Evolutionary conservation across 495 filamentous ascomycete species (phyloP).

Genomic region (Cetradonia linearis): DNA sequence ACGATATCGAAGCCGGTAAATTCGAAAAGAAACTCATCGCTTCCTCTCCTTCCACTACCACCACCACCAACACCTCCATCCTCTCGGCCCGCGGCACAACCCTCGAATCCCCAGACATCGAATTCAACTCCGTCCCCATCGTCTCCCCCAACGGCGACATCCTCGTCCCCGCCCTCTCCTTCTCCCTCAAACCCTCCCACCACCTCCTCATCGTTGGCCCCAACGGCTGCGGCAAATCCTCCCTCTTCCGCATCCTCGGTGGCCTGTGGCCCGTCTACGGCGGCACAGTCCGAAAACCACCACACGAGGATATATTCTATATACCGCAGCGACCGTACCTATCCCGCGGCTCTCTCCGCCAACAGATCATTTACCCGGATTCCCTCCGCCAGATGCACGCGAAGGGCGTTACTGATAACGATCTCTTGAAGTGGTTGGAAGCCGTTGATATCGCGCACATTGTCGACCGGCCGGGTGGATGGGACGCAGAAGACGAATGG

Average conservation of each 20-base stretch:
- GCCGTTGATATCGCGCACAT: conserved; percentile 74
- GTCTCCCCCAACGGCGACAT: conserved; percentile 95
- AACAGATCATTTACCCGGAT: conserved; percentile 96
- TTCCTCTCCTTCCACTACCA: conserved; percentile 69
- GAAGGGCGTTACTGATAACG: conserved; percentile 72
- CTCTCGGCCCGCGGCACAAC: conserved; percentile 69
- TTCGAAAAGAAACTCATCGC: conserved; percentile 96
- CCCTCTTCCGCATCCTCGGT: conserved; percentile 88
- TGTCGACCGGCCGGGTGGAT: conserved; percentile 71
- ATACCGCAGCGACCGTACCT: conserved; percentile 95
- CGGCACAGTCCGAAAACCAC: conserved; percentile 80
- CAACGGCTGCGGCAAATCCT: conserved; percentile 95
- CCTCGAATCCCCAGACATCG: conserved; percentile 68
- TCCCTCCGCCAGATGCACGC: conserved; percentile 74
- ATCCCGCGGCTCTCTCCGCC: conserved; percentile 74
- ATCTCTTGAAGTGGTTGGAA: conserved; percentile 65
- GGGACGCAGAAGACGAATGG: conserved; percentile 97
- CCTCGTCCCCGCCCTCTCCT: conserved; percentile 71
- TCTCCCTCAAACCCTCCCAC: conserved; percentile 72
- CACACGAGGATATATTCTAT: conserved; percentile 89
- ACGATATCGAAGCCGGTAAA: conserved; percentile 75
- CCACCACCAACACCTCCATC: conserved; percentile 65
- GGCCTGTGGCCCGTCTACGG: conserved; percentile 99
- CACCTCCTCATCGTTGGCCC: conserved; percentile 93
- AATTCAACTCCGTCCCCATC: conserved; percentile 88